Percentiles rank a stretch among this genome's conserved stretches.
These are phyloP conservation scores for Hawksworthiomyces lignivorus DNA, from an alignment of 2,329 filamentous ascomycete species.

Conservation along the genomic window DNA sequence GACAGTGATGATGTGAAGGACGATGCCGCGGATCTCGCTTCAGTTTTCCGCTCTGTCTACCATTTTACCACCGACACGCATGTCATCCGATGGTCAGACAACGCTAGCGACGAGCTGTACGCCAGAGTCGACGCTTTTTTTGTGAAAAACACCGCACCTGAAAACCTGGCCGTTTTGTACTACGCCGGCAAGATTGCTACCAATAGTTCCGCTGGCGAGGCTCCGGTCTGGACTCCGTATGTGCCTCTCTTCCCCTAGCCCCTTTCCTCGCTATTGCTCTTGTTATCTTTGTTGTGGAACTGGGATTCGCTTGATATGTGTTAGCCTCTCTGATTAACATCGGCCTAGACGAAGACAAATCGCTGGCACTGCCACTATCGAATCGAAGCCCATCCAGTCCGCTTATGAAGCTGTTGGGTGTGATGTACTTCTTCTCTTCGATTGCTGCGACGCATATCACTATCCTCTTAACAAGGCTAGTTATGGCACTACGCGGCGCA, in stretches of 20 bases:
- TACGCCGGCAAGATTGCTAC: constrained; percentile 12
- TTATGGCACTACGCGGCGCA: constrained; percentile 4
- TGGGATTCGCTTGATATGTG: not conserved
- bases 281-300: not conserved
- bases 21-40: constrained; percentile 4
- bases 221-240: constrained; percentile 14
- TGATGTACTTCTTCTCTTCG: constrained; percentile 15
- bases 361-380: not conserved
- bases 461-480: constrained; percentile 6
- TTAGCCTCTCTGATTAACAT: not conserved
- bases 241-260: too few relatives aligned
- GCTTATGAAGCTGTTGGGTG: constrained; percentile 11
- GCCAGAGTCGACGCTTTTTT: constrained; percentile 9
- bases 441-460: constrained; percentile 10
- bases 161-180: constrained; percentile 14
- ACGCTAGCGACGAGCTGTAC: constrained; percentile 6
- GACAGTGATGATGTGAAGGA: constrained; percentile 7
- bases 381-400: constrained; percentile 10
- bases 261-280: too few relatives aligned
- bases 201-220: constrained; percentile 1
- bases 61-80: constrained; percentile 8
- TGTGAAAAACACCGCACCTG: constrained; percentile 1
- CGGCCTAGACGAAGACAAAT: constrained; percentile 5
- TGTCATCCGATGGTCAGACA: constrained; percentile 5
- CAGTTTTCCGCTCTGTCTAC: constrained; percentile 10